Base-by-base conservation (phyloP, 2,329 filamentous ascomycete genomes). In the Blastomyces emzantsi region DNA sequence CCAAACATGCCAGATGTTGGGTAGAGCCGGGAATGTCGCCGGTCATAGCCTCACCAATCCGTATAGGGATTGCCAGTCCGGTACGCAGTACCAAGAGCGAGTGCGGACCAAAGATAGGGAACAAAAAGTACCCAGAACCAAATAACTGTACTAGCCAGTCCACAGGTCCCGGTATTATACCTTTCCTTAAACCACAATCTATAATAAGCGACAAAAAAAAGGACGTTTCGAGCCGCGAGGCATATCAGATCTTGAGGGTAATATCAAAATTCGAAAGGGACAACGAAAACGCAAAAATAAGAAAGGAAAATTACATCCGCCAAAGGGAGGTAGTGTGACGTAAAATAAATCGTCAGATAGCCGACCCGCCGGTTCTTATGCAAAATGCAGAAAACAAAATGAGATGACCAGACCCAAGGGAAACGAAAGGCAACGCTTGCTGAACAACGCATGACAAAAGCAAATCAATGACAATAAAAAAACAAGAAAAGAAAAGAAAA, bases 391-490 rank as follows among this genome's bases (percentile, higher is more conserved):
- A 67, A 70, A 69, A 47, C 22, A 67, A 67, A 39, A 39, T 39
- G 36, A 69, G 61, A 67, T 65, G 64, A 62, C 67, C 39, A 67
- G 66, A 61, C 67, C 67, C 67, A 72, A 1, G 36, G 36, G 8
- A 49, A 49, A 22, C 76, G 75, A 73, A 76, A 74, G 76, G 71
- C 75, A 75, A 77, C 79, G 81, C 82, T 84, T 75, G 79, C 78
- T 79, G 73, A 76, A 76, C 72, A 69, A 70, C 72, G 74, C 71
- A 73, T 76, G 79, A 75, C 74, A 73, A 74, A 74, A 73, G 5
- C 33, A 39, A 36, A 36, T 25, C 54, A 58, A 43, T 66, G 69
- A 72, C 71, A 70, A 69, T 71, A 69, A 59, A 67, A 66, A 39
- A 56, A 8, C 70, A 78, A 76, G 9, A 36, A 9, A 9, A 76